These are phyloP conservation scores for Coemansia sp. DNA, from an alignment of 192 early-diverging fungal species.

Conservation along the genomic window DNA sequence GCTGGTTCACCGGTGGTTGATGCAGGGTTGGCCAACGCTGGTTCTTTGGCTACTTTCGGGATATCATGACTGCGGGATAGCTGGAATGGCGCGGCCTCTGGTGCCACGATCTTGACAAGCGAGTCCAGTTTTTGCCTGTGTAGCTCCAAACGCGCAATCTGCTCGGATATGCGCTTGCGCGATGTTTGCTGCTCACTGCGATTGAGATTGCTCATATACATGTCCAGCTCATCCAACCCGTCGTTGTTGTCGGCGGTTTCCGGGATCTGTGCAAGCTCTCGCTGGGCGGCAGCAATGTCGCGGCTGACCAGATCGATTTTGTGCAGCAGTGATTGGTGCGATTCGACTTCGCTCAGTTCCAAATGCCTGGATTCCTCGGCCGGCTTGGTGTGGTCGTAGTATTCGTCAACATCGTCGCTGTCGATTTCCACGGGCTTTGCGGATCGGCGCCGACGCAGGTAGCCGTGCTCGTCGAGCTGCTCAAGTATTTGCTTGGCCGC, in stretches of 20 bases:
- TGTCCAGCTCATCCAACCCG: conserved; percentile 58
- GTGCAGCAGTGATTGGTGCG: conserved; percentile 56
- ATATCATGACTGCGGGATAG: no score
- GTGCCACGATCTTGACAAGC: conserved; percentile 27
- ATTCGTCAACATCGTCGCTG: conserved; percentile 61
- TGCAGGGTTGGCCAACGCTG: background rate
- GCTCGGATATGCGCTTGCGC: conserved; percentile 35
- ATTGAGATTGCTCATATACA: conserved; percentile 59
- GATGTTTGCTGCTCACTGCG: conserved; percentile 44
- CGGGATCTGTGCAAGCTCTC: background rate
- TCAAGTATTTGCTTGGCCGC: conserved; percentile 64
- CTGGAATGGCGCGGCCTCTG: no score
- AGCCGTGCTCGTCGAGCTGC: conserved; percentile 54
- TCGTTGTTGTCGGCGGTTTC: background rate
- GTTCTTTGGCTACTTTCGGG: conserved; percentile 9
- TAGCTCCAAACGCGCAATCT: conserved; percentile 48
- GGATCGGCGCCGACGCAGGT: conserved; percentile 19
- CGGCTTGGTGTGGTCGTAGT: conserved; percentile 56
- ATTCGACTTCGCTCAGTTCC: conserved; percentile 55
- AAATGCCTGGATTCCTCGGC: conserved; percentile 15
- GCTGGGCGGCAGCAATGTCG: conserved; percentile 32
- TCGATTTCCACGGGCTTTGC: conserved; percentile 19
- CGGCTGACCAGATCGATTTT: conserved; percentile 29
- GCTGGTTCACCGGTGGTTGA: background rate
- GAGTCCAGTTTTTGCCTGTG: conserved; percentile 22